These are phyloP conservation scores for Zygotorulaspora danielsina DNA, from an alignment of 805 yeast species.

Conservation along the genomic window DNA sequence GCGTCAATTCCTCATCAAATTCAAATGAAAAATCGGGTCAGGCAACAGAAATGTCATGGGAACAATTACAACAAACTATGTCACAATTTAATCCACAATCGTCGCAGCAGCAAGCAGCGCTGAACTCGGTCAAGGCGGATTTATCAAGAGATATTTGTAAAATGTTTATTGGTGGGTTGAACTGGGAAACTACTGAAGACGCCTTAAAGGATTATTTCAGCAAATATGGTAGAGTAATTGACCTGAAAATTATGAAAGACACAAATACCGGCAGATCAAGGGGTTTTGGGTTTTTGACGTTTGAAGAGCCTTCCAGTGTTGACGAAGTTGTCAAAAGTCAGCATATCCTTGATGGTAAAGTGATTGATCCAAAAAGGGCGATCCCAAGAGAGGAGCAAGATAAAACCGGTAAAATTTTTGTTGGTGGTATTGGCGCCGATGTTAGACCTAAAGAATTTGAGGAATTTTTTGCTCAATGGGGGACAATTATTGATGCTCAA, in stretches of 20 bases:
- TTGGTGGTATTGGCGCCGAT: slow-evolving; percentile 93
- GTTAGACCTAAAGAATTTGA: slow-evolving; percentile 89
- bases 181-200: slow-evolving; percentile 96
- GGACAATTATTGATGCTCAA: slow-evolving; percentile 91
- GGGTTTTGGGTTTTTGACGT: slow-evolving; percentile 92
- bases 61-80: slow-evolving; percentile 35
- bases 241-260: slow-evolving; percentile 91
- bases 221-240: slow-evolving; percentile 84
- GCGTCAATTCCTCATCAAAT: slow-evolving; percentile 6
- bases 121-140: slow-evolving; percentile 42
- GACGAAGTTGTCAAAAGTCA: slow-evolving; percentile 80
- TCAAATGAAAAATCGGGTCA: slow-evolving; percentile 11
- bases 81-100: slow-evolving; percentile 33
- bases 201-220: slow-evolving; percentile 74
- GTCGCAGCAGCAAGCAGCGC: slow-evolving; percentile 19
- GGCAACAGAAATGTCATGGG: slow-evolving; percentile 29
- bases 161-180: slow-evolving; percentile 94
- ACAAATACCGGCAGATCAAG: slow-evolving; percentile 79
- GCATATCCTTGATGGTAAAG: slow-evolving; percentile 90
- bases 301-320: slow-evolving; percentile 74
- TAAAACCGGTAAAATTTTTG: slow-evolving; percentile 92
- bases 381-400: slow-evolving; percentile 97
- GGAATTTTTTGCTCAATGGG: slow-evolving; percentile 80
- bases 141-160: slow-evolving; percentile 73
- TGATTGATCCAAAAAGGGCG: slow-evolving; percentile 96